These are phyloP conservation scores for Tuber microsphaerosporum DNA, from an alignment of 495 filamentous ascomycete species.

Conservation along the genomic window DNA sequence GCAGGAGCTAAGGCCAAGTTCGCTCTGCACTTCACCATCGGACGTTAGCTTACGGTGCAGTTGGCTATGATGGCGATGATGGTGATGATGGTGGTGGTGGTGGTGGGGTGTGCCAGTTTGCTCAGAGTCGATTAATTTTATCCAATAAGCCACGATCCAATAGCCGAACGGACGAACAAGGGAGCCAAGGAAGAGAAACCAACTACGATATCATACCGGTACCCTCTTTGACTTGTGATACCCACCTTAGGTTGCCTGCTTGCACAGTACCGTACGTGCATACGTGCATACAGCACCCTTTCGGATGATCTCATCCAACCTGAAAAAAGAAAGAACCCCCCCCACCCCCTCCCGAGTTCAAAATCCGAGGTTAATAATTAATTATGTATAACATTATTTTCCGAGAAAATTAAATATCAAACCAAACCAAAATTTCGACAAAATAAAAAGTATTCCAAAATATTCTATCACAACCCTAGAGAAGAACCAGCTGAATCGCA, in stretches of 20 bases:
- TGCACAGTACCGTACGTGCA: neutral
- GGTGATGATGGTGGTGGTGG: no score
- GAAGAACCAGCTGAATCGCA: no score
- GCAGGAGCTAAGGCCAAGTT: neutral
- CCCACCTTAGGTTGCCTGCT: no score
- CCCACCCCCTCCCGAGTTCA: neutral
- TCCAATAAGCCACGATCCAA: neutral
- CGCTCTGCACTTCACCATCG: neutral
- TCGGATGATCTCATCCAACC: neutral
- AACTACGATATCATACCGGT: no score
- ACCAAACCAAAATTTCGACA: neutral
- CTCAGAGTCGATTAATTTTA: neutral
- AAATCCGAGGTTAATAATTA: neutral
- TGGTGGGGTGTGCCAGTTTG: no score
- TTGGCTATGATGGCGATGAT: neutral
- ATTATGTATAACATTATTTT: neutral
- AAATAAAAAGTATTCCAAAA: neutral
- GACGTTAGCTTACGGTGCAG: neutral
- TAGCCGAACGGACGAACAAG: neutral
- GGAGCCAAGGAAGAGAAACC: neutral
- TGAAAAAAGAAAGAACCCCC: neutral
- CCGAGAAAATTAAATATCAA: neutral
- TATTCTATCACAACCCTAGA: no score
- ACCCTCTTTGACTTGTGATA: no score
- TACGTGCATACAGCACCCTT: neutral